Evolutionary conservation across 2,329 filamentous ascomycete genomes (phyloP), one percentile per base, ranked within the genome.

Genomic region (Monilinia fructicola): DNA sequence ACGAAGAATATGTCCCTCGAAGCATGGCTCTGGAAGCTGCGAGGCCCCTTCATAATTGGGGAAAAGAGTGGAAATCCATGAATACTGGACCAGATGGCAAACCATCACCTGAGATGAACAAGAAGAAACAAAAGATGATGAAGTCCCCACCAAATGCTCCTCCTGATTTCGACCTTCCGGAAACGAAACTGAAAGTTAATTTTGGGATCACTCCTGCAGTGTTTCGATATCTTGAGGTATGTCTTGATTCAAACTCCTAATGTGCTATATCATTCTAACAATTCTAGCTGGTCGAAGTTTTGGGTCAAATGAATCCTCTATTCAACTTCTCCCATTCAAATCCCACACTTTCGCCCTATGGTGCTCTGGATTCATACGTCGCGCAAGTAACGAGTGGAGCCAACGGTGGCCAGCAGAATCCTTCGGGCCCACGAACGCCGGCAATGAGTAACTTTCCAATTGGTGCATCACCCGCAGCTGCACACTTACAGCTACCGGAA

Each of bases 1-100:
- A 96, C 73, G 91, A 93, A 71, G 93, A 98, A 78, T 97, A 90
- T 73, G 81, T 98, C 55, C 89, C 93, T 28, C 87, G 92, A 64
- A 85, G 82, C 68, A 82, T 83, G 70, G 84, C 87, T 11, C 84
- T 89, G 50, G 81, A 87, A 54, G 84, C 85, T 9, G 86, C 86
- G 18, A 84, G 84, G 72, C 87, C 87, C 2, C 79, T 83, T 35
- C 87, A 89, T 70, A 81, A 83, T 69, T 89, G 87, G 87, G 80
- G 84, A 71, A 89, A 89, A 78, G 86, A 89, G 31, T 89, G 87
- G 86, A 81, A 82, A 68, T 84, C 80, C 73, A 76, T 85, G 54
- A 89, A 89, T 76, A 75, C 80, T 1, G 79, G 81, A 66, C 65
- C 69, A 9, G 85, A 88, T 70, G 78, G 77, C 62, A 88, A 87